Conservation (phyloP, 495 filamentous ascomycete species). For the Hypoxylon cercidicola region DNA sequence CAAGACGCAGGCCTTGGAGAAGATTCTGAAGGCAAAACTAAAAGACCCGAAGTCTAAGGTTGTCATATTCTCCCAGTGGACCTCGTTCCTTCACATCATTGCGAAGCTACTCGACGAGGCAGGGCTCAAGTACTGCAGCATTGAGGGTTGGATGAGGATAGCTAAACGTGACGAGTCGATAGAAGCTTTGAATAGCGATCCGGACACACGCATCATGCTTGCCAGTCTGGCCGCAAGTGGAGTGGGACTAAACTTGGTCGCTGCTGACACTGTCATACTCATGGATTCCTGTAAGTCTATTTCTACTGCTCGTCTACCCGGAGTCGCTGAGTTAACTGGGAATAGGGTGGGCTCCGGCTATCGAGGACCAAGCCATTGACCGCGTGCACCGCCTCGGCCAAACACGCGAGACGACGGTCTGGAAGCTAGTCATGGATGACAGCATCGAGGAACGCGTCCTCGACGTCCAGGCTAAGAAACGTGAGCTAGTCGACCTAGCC, state of each 20-base stretch:
- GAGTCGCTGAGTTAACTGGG: slow-evolving; percentile 24
- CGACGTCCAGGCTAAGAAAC: slow-evolving; percentile 82
- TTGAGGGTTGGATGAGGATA: slow-evolving; percentile 85
- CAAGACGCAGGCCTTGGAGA: slow-evolving; percentile 85
- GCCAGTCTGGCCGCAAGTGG: slow-evolving; percentile 84
- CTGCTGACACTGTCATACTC: slow-evolving; percentile 87
- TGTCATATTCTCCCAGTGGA: slow-evolving; percentile 95
- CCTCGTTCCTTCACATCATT: slow-evolving; percentile 83
- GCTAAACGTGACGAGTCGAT: slow-evolving; percentile 75
- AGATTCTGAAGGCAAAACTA: slow-evolving; percentile 77
- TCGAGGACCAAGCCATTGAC: slow-evolving; percentile 94
- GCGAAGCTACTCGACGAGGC: slow-evolving; percentile 72
- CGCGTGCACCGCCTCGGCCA: slow-evolving; percentile 91
- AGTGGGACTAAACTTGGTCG: slow-evolving; percentile 89
- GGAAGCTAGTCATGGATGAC: slow-evolving; percentile 82
- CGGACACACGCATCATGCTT: slow-evolving; percentile 79
- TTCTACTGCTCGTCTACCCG: background rate
- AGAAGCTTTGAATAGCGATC: slow-evolving; percentile 70
- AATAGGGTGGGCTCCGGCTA: slow-evolving; percentile 87
- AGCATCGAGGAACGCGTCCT: slow-evolving; percentile 89
- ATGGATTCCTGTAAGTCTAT: slow-evolving; percentile 70
- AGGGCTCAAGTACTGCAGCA: slow-evolving; percentile 73
- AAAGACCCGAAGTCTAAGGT: slow-evolving; percentile 78
- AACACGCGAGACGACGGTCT: slow-evolving; percentile 78
- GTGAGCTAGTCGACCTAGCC: slow-evolving; percentile 79